A percentile compares a stretch with the other conserved stretches of the same genome.
These are phyloP conservation scores for Drechslerella dactyloides DNA, from an alignment of 2,329 filamentous ascomycete species.

Conservation along the genomic window DNA sequence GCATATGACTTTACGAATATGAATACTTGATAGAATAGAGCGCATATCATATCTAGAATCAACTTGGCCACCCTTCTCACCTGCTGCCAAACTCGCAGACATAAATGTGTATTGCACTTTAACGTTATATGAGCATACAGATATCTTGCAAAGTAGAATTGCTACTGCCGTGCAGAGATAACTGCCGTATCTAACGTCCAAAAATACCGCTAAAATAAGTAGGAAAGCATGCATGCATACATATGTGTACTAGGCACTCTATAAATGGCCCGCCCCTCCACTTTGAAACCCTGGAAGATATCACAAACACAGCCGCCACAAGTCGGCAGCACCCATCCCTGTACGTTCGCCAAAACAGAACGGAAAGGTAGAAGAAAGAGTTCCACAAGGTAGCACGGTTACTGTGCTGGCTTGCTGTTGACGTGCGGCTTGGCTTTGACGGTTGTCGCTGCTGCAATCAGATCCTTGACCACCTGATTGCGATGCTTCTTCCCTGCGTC, in stretches of 20 bases:
- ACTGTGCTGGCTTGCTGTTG: slow-evolving; percentile 47
- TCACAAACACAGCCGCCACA: neutral
- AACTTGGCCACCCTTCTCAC: no score
- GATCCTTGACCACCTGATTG: slow-evolving; percentile 77
- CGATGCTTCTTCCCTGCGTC: slow-evolving; percentile 79
- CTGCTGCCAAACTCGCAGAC: no score
- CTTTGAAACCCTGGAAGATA: neutral
- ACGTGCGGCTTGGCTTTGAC: slow-evolving; percentile 67
- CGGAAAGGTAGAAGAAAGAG: neutral
- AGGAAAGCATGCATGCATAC: no score
- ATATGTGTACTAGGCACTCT: neutral
- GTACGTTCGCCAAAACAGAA: neutral
- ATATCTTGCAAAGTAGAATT: slow-evolving; percentile 4
- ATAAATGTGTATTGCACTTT: no score
- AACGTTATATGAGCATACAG: no score
- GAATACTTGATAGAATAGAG: no score
- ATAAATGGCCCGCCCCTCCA: neutral
- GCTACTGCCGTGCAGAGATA: slow-evolving; percentile 15
- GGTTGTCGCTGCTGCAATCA: slow-evolving; percentile 83
- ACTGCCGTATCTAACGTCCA: neutral
- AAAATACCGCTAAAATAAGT: slow-evolving; percentile 37
- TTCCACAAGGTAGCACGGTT: neutral
- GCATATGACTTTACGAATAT: no score
- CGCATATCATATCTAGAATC: no score
- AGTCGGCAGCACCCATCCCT: neutral